Conservation (phyloP, 306 rosid genomes). For the Crataegus laevigata region DNA sequence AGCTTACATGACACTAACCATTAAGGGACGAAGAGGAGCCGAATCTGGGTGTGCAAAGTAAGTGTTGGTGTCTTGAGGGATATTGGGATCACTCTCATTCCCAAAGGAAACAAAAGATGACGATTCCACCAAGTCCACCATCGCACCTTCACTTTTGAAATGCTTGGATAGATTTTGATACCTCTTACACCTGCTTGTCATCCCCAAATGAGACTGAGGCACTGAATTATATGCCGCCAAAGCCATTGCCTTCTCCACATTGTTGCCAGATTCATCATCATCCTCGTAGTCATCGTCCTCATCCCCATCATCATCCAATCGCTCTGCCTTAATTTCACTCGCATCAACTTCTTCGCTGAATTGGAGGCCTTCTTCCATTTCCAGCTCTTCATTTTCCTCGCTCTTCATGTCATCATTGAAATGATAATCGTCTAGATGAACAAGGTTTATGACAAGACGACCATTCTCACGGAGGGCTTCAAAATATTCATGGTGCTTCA, state of each 20-base stretch:
- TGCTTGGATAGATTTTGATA: not conserved
- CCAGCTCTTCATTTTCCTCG: constrained; percentile 1
- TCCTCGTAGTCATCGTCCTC: not conserved
- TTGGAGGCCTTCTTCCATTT: not conserved
- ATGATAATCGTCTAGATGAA: not conserved
- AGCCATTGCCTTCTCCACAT: not conserved
- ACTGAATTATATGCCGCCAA: not conserved
- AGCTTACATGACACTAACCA: constrained; percentile 16
- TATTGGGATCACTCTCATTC: not conserved
- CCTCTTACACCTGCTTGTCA: not conserved
- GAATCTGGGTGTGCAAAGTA: constrained; percentile 30
- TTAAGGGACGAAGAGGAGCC: constrained; percentile 28
- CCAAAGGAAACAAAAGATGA: not conserved
- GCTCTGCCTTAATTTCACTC: not conserved
- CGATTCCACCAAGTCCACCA: not conserved
- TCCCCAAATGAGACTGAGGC: not conserved
- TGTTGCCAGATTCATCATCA: not conserved
- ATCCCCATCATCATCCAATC: not conserved
- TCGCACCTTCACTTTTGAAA: not conserved
- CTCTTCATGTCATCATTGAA: not conserved
- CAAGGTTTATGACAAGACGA: constrained; percentile 35
- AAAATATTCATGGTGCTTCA: constrained; percentile 17
- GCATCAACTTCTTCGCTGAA: not conserved
- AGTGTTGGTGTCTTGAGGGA: not conserved
- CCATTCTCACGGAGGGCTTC: constrained; percentile 40